Percentiles rank a stretch among this genome's conserved stretches.
Evolutionary conservation across 768 basidiomycete genomes (phyloP).

Genomic region (Tulasnella sp.): DNA sequence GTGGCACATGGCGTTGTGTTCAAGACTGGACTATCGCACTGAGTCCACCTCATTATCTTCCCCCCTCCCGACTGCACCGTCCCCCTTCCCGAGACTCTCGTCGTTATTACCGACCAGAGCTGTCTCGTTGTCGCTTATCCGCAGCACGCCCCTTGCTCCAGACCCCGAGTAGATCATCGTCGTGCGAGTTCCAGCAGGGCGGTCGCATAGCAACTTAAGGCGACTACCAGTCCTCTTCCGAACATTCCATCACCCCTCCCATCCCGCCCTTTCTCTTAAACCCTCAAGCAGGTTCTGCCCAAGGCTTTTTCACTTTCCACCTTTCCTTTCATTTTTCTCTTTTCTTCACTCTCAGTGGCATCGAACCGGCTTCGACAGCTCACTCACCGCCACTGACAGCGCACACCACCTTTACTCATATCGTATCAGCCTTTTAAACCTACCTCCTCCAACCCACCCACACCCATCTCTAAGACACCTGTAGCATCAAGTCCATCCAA

Average conservation of each 20-base stretch:
- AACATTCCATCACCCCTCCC: constrained; percentile 9
- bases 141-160: constrained; percentile 9
- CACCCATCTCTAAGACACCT: background rate
- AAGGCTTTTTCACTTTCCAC: background rate
- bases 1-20: constrained; percentile 6
- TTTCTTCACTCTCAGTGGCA: constrained; percentile 14
- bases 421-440: constrained; percentile 13
- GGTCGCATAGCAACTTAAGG: background rate
- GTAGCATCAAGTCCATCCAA: constrained; percentile 2
- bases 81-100: background rate
- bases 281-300: background rate
- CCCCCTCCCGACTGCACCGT: background rate
- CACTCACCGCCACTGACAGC: constrained; percentile 7
- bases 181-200: constrained; percentile 20
- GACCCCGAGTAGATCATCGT: background rate
- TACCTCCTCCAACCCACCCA: background rate
- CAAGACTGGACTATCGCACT: background rate
- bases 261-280: constrained; percentile 19
- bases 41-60: constrained; percentile 7
- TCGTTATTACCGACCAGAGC: background rate
- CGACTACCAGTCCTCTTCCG: constrained; percentile 9
- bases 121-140: constrained; percentile 12
- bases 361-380: constrained; percentile 21
- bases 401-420: constrained; percentile 9
- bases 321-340: constrained; percentile 11